These are phyloP conservation scores for Aureobasidium subglaciale DNA, from an alignment of 2,329 filamentous ascomycete genomes.

Conservation along the genomic window DNA sequence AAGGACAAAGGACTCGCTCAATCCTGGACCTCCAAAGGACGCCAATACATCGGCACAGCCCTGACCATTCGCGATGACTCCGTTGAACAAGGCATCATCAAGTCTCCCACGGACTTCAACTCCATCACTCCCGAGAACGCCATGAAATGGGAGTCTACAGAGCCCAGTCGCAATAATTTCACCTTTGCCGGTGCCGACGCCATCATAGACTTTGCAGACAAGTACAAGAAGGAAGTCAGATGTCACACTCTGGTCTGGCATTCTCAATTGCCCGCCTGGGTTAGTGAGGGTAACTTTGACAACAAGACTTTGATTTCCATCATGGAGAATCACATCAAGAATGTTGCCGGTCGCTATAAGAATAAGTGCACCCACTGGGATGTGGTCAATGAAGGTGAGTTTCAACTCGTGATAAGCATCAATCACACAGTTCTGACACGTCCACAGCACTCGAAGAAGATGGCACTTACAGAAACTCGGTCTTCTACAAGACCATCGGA, in stretches of 20 bases:
- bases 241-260: conserved; percentile 40
- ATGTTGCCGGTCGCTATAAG: conserved; percentile 32
- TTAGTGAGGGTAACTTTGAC: conserved; percentile 29
- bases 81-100: conserved; percentile 1
- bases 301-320: conserved; percentile 36
- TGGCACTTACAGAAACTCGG: conserved; percentile 23
- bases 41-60: conserved; percentile 31
- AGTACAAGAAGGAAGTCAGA: conserved; percentile 30
- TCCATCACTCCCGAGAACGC: conserved; percentile 33
- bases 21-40: conserved; percentile 20
- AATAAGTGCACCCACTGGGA: conserved; percentile 35
- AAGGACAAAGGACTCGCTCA: not conserved
- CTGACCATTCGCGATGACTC: conserved; percentile 29
- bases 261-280: conserved; percentile 34
- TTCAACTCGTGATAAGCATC: too few relatives aligned
- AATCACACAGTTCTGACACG: not conserved
- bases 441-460: conserved; percentile 22
- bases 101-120: conserved; percentile 23
- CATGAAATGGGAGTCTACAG: conserved; percentile 35
- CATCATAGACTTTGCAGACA: conserved; percentile 30
- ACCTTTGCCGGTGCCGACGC: conserved; percentile 29
- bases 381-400: conserved; percentile 29
- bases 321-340: conserved; percentile 37
- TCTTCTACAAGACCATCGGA: conserved; percentile 25
- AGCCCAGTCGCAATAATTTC: conserved; percentile 30